Evolutionary conservation across 1,284 basidiomycete species (phyloP).

Genomic region (Cronartium quercuum): DNA sequence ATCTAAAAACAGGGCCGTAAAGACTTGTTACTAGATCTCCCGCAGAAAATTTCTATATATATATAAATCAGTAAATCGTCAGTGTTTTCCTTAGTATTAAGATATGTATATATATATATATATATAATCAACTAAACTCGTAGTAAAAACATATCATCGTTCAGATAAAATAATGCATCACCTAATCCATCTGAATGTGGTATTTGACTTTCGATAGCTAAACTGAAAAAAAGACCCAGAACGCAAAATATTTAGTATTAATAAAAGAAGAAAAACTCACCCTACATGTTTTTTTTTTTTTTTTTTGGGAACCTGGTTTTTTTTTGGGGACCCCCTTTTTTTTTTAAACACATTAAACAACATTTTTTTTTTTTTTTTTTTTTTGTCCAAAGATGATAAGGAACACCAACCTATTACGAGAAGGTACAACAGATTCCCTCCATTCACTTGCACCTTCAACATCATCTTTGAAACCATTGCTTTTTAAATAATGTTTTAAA

Average conservation of each 20-base stretch:
- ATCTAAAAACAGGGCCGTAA: constrained; percentile 26
- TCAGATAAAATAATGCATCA: constrained; percentile 19
- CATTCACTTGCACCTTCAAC: background rate
- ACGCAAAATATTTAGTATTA: too few relatives aligned
- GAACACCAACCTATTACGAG: constrained; percentile 4
- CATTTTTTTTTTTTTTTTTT: background rate
- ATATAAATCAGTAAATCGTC: background rate
- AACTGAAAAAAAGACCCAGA: background rate
- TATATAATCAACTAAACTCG: background rate
- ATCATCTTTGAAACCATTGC: background rate
- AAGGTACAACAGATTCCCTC: background rate
- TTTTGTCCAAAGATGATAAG: background rate
- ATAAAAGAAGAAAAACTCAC: background rate
- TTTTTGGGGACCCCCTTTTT: too few relatives aligned
- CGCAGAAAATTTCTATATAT: constrained; percentile 4
- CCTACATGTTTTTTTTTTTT: background rate
- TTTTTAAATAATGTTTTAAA: background rate
- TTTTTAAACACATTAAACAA: too few relatives aligned
- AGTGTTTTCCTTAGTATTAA: background rate
- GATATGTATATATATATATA: background rate
- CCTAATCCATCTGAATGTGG: constrained; percentile 2
- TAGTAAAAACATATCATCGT: constrained; percentile 34
- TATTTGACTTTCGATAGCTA: constrained; percentile 34
- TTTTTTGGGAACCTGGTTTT: too few relatives aligned
- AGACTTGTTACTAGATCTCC: constrained; percentile 6